A percentile compares a stretch with the other conserved stretches of the same genome.
These are phyloP conservation scores for Boechera stricta DNA, from an alignment of 345 rosid genomes.

Conservation along the genomic window DNA sequence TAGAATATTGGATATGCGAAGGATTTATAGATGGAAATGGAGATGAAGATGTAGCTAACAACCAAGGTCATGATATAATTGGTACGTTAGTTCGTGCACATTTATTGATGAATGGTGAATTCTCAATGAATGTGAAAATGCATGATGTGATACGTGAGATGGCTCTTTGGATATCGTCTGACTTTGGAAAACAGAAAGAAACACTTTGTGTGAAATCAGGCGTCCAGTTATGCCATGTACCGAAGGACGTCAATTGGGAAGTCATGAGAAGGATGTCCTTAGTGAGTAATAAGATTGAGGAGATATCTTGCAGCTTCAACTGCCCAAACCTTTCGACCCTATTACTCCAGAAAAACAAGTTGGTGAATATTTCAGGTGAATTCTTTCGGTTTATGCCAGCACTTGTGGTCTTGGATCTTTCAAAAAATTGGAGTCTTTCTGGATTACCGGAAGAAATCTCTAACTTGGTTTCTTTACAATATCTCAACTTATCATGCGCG, in stretches of 20 bases:
- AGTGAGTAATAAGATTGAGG: constrained; percentile 29
- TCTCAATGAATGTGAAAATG: constrained; percentile 41
- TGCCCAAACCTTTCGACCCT: no score
- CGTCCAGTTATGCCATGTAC: constrained; percentile 16
- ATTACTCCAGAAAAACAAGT: no score
- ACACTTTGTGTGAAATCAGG: constrained; percentile 32
- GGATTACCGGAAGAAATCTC: no score
- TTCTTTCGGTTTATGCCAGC: no score
- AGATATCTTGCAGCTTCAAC: no score
- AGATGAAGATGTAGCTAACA: not conserved
- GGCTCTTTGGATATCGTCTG: constrained; percentile 41
- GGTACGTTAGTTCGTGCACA: constrained; percentile 1
- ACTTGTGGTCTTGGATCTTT: no score
- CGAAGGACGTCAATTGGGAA: constrained; percentile 29
- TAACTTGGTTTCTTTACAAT: not conserved
- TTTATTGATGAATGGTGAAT: constrained; percentile 38
- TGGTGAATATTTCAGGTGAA: no score
- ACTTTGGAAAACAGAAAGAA: constrained; percentile 20
- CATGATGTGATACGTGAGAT: constrained; percentile 54
- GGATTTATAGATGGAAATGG: not conserved
- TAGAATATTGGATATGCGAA: not conserved
- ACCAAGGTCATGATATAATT: not conserved
- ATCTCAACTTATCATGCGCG: not conserved
- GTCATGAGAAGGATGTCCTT: constrained; percentile 40
- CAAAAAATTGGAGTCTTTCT: no score